A percentile compares a stretch with the other conserved stretches of the same genome.
Conservation (phyloP, 202 grass and related monocot genomes). For the Elaeis oleifera region DNA sequence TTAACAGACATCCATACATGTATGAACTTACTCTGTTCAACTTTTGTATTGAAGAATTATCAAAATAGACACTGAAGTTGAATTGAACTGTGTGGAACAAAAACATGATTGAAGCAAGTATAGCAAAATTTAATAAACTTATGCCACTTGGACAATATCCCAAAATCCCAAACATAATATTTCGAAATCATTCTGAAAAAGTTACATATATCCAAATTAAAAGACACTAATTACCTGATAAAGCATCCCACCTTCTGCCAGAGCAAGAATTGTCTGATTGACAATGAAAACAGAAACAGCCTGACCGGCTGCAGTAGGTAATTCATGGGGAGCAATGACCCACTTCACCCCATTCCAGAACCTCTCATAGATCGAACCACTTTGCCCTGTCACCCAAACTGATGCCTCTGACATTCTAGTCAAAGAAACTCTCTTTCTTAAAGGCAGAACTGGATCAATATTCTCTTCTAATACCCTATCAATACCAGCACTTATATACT, state of each 20-base stretch:
- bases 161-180: too few species aligned
- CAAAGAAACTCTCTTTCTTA: conserved; percentile 71
- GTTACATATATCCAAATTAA: too few species aligned
- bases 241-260: conserved; percentile 80
- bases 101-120: too few species aligned
- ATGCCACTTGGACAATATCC: too few species aligned
- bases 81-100: too few species aligned
- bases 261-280: conserved; percentile 95
- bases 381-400: conserved; percentile 87
- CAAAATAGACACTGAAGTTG: too few species aligned
- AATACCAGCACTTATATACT: conserved; percentile 11
- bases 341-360: conserved; percentile 93
- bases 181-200: too few species aligned
- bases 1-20: too few species aligned
- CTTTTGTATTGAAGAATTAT: too few species aligned
- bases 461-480: background rate
- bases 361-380: conserved; percentile 88
- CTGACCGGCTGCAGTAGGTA: conserved; percentile 50
- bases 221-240: conserved; percentile 50
- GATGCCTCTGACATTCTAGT: conserved; percentile 95
- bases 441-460: conserved; percentile 29
- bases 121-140: too few species aligned
- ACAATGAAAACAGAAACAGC: conserved; percentile 68
- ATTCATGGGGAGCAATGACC: conserved; percentile 92
- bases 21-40: too few species aligned